phyloP scores from a whole-genome alignment of 306 rosid genomes.

The Oemleria cerasiformis region DNA sequence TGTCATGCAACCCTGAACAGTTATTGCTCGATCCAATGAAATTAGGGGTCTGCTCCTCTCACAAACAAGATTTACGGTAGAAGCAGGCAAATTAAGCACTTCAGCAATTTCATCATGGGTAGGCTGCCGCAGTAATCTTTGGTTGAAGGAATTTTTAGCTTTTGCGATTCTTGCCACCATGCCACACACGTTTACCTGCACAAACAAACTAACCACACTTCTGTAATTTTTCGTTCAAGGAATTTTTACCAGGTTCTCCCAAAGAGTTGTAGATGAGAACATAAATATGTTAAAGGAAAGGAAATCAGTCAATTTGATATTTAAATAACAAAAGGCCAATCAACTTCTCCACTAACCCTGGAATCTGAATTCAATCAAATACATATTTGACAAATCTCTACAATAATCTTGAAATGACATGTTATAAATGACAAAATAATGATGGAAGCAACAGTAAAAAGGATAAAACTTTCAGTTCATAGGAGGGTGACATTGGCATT shows the following conservation, averaged over 20 bases:
- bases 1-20: constrained; percentile 47
- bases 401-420: not conserved
- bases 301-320: not conserved
- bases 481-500: too few relatives aligned
- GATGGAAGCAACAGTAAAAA: too few relatives aligned
- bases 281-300: not conserved
- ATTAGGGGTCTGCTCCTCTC: constrained; percentile 51
- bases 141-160: constrained; percentile 47
- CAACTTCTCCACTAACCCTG: not conserved
- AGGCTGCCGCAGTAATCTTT: constrained; percentile 45
- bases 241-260: constrained; percentile 34
- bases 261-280: not conserved
- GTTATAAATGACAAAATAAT: too few relatives aligned
- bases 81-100: constrained; percentile 35
- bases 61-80: constrained; percentile 50
- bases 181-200: constrained; percentile 54
- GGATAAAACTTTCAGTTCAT: too few relatives aligned
- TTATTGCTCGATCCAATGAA: constrained; percentile 50
- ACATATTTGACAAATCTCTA: not conserved
- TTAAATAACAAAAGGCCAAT: not conserved
- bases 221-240: constrained; percentile 30
- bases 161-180: constrained; percentile 59
- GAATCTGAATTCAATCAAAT: not conserved
- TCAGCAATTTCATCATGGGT: constrained; percentile 55
- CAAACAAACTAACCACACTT: constrained; percentile 67